phyloP scores from a whole-genome alignment of 768 basidiomycete species.

The Amanita molliuscula region DNA sequence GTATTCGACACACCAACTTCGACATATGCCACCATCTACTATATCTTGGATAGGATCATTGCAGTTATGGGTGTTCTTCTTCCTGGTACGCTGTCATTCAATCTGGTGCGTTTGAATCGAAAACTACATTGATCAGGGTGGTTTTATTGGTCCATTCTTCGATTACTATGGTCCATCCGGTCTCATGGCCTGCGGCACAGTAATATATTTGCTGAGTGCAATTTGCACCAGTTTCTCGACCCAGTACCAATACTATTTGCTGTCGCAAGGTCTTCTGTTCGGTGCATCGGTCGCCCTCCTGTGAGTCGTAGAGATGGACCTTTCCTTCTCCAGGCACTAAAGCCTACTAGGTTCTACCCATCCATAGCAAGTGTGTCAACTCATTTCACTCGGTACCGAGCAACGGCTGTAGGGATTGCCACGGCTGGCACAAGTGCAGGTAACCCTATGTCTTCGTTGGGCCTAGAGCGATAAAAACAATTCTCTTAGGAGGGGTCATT shows the following conservation, averaged over 20 bases:
- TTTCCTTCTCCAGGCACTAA: conserved; percentile 5
- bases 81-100: conserved; percentile 35
- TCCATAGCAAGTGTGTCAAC: conserved; percentile 57
- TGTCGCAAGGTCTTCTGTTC: conserved; percentile 55
- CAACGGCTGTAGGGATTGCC: conserved; percentile 63
- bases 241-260: conserved; percentile 49
- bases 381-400: conserved; percentile 53
- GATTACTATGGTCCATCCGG: conserved; percentile 49
- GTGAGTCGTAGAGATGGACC: conserved; percentile 27
- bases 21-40: conserved; percentile 34
- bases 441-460: conserved; percentile 15
- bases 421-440: conserved; percentile 62
- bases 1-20: conserved; percentile 53
- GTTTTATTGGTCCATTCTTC: conserved; percentile 47
- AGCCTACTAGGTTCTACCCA: conserved; percentile 52
- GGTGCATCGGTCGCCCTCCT: conserved; percentile 55
- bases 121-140: conserved; percentile 31
- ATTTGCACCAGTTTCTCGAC: conserved; percentile 50
- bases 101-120: not conserved
- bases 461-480: not conserved
- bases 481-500: conserved; percentile 48
- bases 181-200: conserved; percentile 41
- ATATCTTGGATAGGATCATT: conserved; percentile 68
- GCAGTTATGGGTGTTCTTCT: conserved; percentile 62
- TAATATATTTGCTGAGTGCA: conserved; percentile 39